phyloP scores from a whole-genome alignment of 2,329 filamentous ascomycete species.

The Ophiostoma angusticollis region DNA sequence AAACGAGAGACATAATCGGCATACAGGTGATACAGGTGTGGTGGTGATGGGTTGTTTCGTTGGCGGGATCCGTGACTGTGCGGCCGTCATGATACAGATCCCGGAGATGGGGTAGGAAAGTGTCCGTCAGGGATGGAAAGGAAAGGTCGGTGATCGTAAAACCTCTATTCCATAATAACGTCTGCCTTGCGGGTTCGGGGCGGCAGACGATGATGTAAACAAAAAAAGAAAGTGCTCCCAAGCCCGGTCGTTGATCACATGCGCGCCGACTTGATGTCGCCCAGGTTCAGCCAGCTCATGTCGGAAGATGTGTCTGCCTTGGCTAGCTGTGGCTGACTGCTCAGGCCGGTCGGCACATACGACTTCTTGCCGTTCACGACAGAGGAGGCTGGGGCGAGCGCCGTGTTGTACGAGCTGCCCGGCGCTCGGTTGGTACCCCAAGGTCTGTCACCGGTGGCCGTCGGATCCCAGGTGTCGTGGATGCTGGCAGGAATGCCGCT shows the following conservation, averaged over 20 bases:
- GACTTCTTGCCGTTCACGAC: conserved; percentile 7
- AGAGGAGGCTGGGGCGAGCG: conserved; percentile 25
- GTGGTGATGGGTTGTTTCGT: neutral
- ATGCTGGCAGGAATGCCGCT: conserved; percentile 55
- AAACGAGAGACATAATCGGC: conserved; percentile 9
- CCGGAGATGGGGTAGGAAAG: neutral
- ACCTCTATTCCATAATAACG: neutral
- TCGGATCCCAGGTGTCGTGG: conserved; percentile 42
- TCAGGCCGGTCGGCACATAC: conserved; percentile 23
- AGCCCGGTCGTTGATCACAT: conserved; percentile 1
- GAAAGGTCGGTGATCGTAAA: conserved; percentile 4
- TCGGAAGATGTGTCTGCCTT: conserved; percentile 44
- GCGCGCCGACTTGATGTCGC: conserved; percentile 23
- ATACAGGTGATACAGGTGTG: no score
- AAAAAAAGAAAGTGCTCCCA: no score
- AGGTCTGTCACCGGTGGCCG: conserved; percentile 26
- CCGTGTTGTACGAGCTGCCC: conserved; percentile 35
- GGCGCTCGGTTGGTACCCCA: conserved; percentile 38
- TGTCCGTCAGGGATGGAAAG: conserved; percentile 7
- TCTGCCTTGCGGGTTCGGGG: no score
- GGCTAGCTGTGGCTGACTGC: conserved; percentile 36
- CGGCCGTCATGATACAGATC: conserved; percentile 9
- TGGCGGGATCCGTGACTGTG: conserved; percentile 1
- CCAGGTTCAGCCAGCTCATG: conserved; percentile 72
- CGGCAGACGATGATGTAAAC: no score